These are phyloP conservation scores for Boletus rufocinnamomeus DNA, from an alignment of 768 basidiomycete species.

Conservation along the genomic window DNA sequence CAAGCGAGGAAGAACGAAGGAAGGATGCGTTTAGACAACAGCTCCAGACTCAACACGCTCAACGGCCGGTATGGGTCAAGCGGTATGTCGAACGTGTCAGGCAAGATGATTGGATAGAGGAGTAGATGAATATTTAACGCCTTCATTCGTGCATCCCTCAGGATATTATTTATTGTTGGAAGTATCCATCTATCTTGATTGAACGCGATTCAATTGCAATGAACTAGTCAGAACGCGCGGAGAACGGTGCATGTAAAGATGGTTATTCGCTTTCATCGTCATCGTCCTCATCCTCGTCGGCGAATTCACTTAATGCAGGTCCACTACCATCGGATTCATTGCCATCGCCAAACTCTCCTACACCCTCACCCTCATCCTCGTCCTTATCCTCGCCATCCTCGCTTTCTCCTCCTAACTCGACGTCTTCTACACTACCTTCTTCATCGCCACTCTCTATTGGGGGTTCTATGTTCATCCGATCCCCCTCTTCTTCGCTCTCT, in stretches of 20 bases:
- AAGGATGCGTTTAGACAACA: conserved; percentile 39
- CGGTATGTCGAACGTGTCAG: conserved; percentile 66
- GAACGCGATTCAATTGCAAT: not conserved
- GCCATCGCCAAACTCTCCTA: conserved; percentile 42
- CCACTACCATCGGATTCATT: conserved; percentile 44
- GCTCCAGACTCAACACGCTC: conserved; percentile 49
- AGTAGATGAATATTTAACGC: conserved; percentile 35
- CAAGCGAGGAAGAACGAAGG: conserved; percentile 36
- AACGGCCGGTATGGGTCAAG: conserved; percentile 61
- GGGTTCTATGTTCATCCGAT: conserved; percentile 59
- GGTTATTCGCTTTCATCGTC: conserved; percentile 53
- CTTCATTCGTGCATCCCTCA: not conserved
- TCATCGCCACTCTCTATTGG: conserved; percentile 66
- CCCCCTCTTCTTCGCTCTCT: conserved; percentile 70
- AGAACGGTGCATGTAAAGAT: not conserved
- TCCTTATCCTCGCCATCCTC: conserved; percentile 52
- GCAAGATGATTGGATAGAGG: conserved; percentile 69
- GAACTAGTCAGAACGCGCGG: not conserved
- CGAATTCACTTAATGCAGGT: conserved; percentile 48
- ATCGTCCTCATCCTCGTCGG: conserved; percentile 61
- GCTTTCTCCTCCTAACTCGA: conserved; percentile 69
- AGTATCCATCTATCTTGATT: conserved; percentile 5
- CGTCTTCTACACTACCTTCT: conserved; percentile 75
- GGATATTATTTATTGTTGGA: conserved; percentile 5
- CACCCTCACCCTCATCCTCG: conserved; percentile 45